Evolutionary conservation across 106 monocot species (phyloP), one percentile per base, ranked within the genome.

Genomic region (Apostasia shenzhenica): DNA sequence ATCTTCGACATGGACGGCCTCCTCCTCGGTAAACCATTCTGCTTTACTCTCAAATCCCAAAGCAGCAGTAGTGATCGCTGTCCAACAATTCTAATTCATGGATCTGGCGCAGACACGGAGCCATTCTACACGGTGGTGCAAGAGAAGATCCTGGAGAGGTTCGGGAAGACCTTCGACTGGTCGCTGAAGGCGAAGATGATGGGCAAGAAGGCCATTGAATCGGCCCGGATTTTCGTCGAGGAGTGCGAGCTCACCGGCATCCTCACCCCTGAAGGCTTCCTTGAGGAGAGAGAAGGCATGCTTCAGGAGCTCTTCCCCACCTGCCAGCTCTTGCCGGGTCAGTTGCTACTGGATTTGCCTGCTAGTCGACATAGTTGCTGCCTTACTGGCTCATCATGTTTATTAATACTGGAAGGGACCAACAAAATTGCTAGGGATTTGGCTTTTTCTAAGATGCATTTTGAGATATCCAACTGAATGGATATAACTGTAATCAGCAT

Each of bases 1-100:
- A 82, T 95, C 77, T 95, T 95, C 70, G 95, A 95, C 82, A 95
- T 95, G 95, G 95, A 95, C 75, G 95, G 95, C 48, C 92, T 95
- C 49, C 89, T 95, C 46, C 86, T 91, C 60, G 84, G 94, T 91
- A 65, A 10, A 9, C 14, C 48, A n/a, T 55, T 45, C 7, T 64
- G 26, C 4, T 14, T 42, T 51, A n/a, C 9, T 49, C 41, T 3
- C 46, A 48, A 59, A 7, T 46, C 26, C 10, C 41, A 6, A 1
- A 8, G 44, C 6, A 45, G 40, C 37, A 9, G 59, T 45, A 45
- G 3, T 0, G 59, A 59, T 14, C 41, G 41, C 9, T 59, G 8
- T 41, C n/a, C 14, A 14, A 43, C 10, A 14, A 14, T 12, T 3
- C 11, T 47, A 45, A 11, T 47, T 7, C 40, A 41, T 54, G 4